Evolutionary conservation across 1,284 basidiomycete genomes (phyloP), one percentile per base, ranked within the genome.

Genomic region (Fomitopsis palustris): DNA sequence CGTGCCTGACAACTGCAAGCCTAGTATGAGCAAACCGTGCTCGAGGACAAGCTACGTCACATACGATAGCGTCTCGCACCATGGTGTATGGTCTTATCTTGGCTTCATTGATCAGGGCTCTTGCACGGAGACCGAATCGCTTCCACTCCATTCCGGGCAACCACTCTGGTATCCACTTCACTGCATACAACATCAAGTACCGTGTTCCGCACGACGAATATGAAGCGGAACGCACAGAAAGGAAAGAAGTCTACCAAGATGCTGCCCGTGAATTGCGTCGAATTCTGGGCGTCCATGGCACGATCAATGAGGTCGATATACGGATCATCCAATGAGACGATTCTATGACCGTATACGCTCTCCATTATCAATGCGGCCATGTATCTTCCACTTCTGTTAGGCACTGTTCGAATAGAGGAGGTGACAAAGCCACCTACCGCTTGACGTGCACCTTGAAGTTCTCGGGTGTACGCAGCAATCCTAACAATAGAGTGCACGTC

Each of bases 101-200:
- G 56, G 69, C 63, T 7, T 60, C 54, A 14, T 61, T 61, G 14
- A 60, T 61, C 5, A 56, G 29, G 56, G 47, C 60, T n/a, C 16
- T 57, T 59, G 63, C 67, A 69, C 16, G 45, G 43, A 29, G 57
- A 60, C 72, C 74, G 21, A 64, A 23, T 9, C 62, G 61, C 55
- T 74, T 69, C 65, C 74, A 77, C 1, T 60, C 63, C 2, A 72
- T 67, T 4, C 75, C 75, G n/a, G 76, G 75, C 33, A 76, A 64
- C 75, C 75, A 77, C 9, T 61, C 57, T 1, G 75, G 75, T 3
- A 76, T 21, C 52, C 72, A 61, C 29, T 64, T 65, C 55, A 76
- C 74, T 74, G 58, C 14, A 51, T 33, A 52, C 10, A 7, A 16
- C 33, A 14, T 37, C 35, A 21, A 31, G 3, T 5, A 16, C 17